phyloP scores from a whole-genome alignment of 495 filamentous ascomycete species.

The Penicillium soppii region DNA sequence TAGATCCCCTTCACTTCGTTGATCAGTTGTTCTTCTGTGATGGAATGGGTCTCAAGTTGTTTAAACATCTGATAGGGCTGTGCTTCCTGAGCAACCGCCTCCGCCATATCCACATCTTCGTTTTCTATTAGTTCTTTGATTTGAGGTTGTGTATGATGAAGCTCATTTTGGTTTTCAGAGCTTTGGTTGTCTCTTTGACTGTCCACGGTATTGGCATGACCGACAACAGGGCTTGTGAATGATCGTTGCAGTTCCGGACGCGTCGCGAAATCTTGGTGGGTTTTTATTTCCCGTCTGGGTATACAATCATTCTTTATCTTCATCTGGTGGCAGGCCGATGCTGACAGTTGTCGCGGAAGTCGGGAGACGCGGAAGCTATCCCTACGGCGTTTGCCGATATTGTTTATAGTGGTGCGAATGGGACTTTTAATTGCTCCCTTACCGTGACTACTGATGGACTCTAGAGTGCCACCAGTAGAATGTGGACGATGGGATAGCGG shows the following conservation, averaged over 20 bases:
- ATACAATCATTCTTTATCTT: neutral
- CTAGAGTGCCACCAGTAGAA: constrained; percentile 18
- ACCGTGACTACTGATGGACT: constrained; percentile 24
- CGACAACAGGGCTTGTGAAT: constrained; percentile 6
- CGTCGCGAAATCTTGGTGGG: neutral
- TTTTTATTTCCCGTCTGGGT: neutral
- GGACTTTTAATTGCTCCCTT: constrained; percentile 12
- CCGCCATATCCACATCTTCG: constrained; percentile 8
- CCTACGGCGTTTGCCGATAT: constrained; percentile 12
- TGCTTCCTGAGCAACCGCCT: constrained; percentile 21
- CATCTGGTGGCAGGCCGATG: neutral
- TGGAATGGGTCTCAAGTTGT: constrained; percentile 64
- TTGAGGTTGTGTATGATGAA: neutral
- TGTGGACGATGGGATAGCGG: constrained; percentile 19
- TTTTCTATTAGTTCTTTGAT: neutral
- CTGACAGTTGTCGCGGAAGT: constrained; percentile 6
- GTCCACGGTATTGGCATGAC: neutral
- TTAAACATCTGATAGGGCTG: constrained; percentile 47
- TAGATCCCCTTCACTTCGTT: constrained; percentile 72
- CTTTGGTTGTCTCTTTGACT: neutral
- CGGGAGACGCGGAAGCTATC: constrained; percentile 8
- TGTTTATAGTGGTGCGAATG: constrained; percentile 12
- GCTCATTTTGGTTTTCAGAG: neutral
- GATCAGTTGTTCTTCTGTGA: constrained; percentile 73
- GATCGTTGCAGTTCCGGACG: constrained; percentile 5